Conservation (phyloP, 148 eudicot species). For the Chenopodium quinoa region DNA sequence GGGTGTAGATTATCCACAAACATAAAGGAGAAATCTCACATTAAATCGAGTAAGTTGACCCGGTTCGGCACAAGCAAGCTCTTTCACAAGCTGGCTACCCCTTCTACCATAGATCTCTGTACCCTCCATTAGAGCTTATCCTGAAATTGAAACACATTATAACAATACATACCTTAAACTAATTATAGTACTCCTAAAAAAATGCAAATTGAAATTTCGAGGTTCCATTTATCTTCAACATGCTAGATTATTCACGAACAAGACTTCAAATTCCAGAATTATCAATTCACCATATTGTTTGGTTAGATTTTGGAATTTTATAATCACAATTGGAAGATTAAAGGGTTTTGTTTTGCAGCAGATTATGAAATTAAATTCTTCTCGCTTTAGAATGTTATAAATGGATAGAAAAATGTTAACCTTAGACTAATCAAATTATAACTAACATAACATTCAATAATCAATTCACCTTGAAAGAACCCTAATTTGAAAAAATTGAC, state of each 20-base stretch:
- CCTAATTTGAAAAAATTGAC: too few relatives aligned
- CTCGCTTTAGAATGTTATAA: too few relatives aligned
- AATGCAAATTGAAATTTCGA: neutral
- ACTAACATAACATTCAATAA: too few relatives aligned
- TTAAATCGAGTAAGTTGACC: constrained; percentile 45
- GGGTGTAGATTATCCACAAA: neutral
- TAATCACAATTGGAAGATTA: too few relatives aligned
- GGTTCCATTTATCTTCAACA: neutral
- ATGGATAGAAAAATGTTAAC: too few relatives aligned
- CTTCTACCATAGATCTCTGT: constrained; percentile 44
- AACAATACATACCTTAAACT: neutral
- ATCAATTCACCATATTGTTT: too few relatives aligned
- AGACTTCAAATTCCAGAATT: too few relatives aligned
- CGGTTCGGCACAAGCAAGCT: constrained; percentile 42
- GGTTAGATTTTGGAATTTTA: too few relatives aligned
- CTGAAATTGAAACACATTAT: neutral
- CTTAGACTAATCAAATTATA: too few relatives aligned
- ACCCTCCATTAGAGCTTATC: constrained; percentile 27
- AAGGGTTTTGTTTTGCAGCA: too few relatives aligned
- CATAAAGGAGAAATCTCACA: constrained; percentile 20
- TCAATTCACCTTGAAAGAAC: too few relatives aligned
- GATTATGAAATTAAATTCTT: too few relatives aligned
- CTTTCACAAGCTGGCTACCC: constrained; percentile 43
- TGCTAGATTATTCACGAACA: neutral
- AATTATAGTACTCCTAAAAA: neutral